Percentiles rank a stretch among this genome's conserved stretches.
Evolutionary conservation across 192 early-diverging fungal genomes (phyloP).

Genomic region (Coemansia sp.): DNA sequence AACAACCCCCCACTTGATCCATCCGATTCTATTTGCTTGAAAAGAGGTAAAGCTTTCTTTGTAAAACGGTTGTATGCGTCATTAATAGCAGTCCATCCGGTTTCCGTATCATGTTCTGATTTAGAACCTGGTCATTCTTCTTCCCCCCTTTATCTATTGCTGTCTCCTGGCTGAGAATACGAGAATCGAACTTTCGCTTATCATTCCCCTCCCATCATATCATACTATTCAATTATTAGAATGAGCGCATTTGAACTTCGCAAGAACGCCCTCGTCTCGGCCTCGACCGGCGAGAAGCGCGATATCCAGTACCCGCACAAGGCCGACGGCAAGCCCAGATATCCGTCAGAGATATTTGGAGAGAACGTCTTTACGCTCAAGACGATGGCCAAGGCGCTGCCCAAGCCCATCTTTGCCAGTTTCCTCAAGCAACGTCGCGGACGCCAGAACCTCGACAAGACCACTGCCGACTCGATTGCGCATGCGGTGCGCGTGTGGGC

Average conservation of each 20-base stretch:
- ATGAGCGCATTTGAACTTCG: constrained; percentile 55
- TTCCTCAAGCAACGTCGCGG: constrained; percentile 95
- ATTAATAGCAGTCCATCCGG: too few relatives aligned
- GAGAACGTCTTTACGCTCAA: constrained; percentile 93
- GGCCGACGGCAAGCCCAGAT: constrained; percentile 68
- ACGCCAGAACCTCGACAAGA: constrained; percentile 82
- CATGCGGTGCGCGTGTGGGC: constrained; percentile 98
- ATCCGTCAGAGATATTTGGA: constrained; percentile 89
- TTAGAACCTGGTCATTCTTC: background rate
- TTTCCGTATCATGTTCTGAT: too few relatives aligned
- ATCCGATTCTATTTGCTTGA: too few relatives aligned
- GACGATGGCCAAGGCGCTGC: constrained; percentile 83
- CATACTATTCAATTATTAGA: background rate
- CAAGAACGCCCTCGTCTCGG: constrained; percentile 62
- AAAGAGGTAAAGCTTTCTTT: too few relatives aligned
- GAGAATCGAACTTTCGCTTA: too few relatives aligned
- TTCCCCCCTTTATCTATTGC: background rate
- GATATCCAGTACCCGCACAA: constrained; percentile 75
- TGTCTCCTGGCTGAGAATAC: too few relatives aligned
- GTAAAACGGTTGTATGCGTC: too few relatives aligned
- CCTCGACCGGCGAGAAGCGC: constrained; percentile 66
- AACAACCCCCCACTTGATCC: too few relatives aligned
- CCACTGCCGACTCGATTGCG: constrained; percentile 97
- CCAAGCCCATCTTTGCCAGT: constrained; percentile 91
- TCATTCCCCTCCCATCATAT: too few relatives aligned